phyloP scores from a whole-genome alignment of 1,284 basidiomycete species.

The Quambalaria eucalypti region DNA sequence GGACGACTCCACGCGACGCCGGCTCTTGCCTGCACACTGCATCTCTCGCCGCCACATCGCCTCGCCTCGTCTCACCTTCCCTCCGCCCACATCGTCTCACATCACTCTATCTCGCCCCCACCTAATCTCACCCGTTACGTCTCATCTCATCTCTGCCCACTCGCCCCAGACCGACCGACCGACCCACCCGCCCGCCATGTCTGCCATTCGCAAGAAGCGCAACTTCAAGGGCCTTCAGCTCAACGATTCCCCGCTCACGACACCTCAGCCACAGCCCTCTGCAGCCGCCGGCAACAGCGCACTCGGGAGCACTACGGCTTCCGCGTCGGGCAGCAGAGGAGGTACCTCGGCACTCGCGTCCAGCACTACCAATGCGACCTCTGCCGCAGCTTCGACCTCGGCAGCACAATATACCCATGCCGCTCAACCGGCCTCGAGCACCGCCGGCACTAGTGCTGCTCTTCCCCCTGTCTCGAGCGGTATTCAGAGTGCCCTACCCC shows the following conservation, averaged over 20 bases:
- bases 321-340: neutral
- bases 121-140: no score
- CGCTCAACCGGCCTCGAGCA: neutral
- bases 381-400: conserved; percentile 8
- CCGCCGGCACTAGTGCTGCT: no score
- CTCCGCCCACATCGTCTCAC: no score
- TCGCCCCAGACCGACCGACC: no score
- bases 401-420: conserved; percentile 6
- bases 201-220: conserved; percentile 35
- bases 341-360: neutral
- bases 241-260: conserved; percentile 24
- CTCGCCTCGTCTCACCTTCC: no score
- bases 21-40: no score
- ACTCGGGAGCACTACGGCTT: neutral
- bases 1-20: no score
- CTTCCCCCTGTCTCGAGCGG: no score
- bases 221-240: conserved; percentile 45
- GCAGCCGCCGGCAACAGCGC: neutral
- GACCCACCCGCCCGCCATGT: conserved; percentile 5
- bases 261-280: conserved; percentile 1
- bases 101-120: no score
- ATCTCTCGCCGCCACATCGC: no score
- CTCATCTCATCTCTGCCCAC: no score
- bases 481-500: neutral
- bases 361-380: conserved; percentile 1